Evolutionary conservation across 2,329 filamentous ascomycete species (phyloP).

Genomic region (Fusarium oligoseptatum): DNA sequence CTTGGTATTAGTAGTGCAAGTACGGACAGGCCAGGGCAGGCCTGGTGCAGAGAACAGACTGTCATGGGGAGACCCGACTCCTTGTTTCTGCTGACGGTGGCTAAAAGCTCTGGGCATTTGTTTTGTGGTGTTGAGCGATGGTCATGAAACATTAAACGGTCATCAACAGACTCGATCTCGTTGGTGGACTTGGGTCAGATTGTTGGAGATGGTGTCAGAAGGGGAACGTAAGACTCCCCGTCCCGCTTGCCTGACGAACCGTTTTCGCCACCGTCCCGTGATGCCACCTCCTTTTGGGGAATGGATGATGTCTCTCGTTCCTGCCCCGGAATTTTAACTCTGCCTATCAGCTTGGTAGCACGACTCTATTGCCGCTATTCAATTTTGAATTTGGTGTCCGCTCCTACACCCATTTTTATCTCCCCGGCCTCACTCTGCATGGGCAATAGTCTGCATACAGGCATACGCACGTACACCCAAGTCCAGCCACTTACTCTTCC

Average conservation of each 20-base stretch:
- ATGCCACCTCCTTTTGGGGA: slow-evolving; percentile 4
- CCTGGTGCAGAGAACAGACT: neutral
- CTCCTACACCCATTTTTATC: slow-evolving; percentile 4
- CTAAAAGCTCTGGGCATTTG: neutral
- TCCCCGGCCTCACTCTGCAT: slow-evolving; percentile 4
- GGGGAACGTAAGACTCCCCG: slow-evolving; percentile 39
- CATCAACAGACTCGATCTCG: neutral
- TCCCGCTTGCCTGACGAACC: slow-evolving; percentile 29
- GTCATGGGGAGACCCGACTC: neutral
- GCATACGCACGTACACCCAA: neutral
- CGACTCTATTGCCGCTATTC: slow-evolving; percentile 1
- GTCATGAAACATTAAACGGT: slow-evolving; percentile 18
- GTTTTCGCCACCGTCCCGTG: slow-evolving; percentile 40
- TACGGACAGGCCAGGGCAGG: neutral
- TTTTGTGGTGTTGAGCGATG: slow-evolving; percentile 2
- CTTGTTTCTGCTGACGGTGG: neutral
- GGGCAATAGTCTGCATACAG: neutral
- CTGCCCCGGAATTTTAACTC: slow-evolving; percentile 41
- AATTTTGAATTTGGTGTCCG: slow-evolving; percentile 5
- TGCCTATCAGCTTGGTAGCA: slow-evolving; percentile 12
- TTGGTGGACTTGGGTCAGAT: neutral
- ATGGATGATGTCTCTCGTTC: slow-evolving; percentile 4
- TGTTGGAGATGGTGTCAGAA: slow-evolving; percentile 18
- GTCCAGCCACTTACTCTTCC: slow-evolving; percentile 2
- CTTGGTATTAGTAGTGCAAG: slow-evolving; percentile 9